Base-by-base conservation (phyloP, 192 early-diverging fungal species). In the Obelidium mucronatum region DNA sequence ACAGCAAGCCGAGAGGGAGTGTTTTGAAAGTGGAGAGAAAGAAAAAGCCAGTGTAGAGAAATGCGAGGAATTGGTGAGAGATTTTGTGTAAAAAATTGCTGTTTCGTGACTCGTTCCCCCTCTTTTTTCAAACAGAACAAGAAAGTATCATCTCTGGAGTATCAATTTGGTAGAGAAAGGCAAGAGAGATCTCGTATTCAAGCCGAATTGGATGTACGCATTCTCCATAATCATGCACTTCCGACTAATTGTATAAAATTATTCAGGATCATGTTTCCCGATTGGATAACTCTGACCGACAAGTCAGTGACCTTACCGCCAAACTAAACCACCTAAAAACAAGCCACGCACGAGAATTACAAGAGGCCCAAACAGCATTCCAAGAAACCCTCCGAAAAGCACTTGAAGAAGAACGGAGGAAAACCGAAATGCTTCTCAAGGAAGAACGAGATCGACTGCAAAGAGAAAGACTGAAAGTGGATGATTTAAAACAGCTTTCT, bases 271-370 rank as follows among this genome's bases (percentile, higher is more conserved):
- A 36, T 6, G 37, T 54, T 13, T 26, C 54, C 17, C 35, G 66
- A 64, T 33, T 70, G 28, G 76, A 77, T 40, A 33, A 26, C 11
- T 26, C 17, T 5, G 70, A 63, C 26, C 40, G 62, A 19, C 60
- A 17, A 17, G 62, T 73, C 3, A 56, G 44, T 22, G 90, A 93
- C 40, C 72, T 85, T 1, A 81, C 80, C n/a, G 64, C 78, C 11
- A 90, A 82, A 58, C 28, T 86, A 2, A 67, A 58, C 3, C 77
- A 77, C 40, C 55, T 82, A 2, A 73, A 75, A 15, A 81, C 86
- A 36, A 58, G 66, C 1, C 87, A 89, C 68, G 81, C 77, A 35
- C 78, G 69, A 15, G 77, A 34, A 24, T 19, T 78, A 6, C 42
- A 73, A 19, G 69, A 78, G 48, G 59, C 70, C 15, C 34, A 36